Conservation (phyloP, 192 early-diverging fungal genomes). For the Mortierella antarctica region DNA sequence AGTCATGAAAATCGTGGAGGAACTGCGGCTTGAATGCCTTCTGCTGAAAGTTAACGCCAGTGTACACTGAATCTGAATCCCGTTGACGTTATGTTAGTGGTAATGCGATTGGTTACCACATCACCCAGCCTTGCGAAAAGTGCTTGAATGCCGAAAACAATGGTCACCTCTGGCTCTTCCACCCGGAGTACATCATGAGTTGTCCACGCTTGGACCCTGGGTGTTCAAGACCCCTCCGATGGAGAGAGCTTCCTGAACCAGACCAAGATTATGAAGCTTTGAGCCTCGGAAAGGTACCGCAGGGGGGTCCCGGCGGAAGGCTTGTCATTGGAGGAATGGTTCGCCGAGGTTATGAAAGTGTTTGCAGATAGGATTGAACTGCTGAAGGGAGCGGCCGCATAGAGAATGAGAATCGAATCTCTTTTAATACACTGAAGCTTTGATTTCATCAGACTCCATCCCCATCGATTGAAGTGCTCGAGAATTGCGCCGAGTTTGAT, state of each 20-base stretch:
- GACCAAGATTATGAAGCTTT: constrained; percentile 35
- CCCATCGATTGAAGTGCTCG: too few species aligned
- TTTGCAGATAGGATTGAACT: constrained; percentile 18
- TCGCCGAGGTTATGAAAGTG: constrained; percentile 33
- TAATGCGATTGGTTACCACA: constrained; percentile 81
- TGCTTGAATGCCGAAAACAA: constrained; percentile 93
- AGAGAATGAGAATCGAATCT: background rate
- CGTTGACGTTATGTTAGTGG: constrained; percentile 55
- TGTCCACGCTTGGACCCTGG: constrained; percentile 11
- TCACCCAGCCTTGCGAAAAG: constrained; percentile 80
- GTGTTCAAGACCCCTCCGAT: constrained; percentile 10
- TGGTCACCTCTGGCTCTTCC: constrained; percentile 95
- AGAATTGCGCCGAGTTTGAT: too few species aligned
- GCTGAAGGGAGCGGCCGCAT: background rate
- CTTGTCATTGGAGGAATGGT: constrained; percentile 38
- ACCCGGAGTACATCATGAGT: constrained; percentile 70
- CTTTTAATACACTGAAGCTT: too few species aligned
- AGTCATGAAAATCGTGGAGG: constrained; percentile 5
- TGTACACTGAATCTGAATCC: background rate
- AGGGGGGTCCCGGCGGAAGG: constrained; percentile 7
- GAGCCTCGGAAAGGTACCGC: constrained; percentile 23
- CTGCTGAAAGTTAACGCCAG: too few species aligned
- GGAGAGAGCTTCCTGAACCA: constrained; percentile 35
- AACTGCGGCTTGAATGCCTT: background rate
- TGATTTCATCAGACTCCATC: too few species aligned